Evolutionary conservation across 768 basidiomycete species (phyloP), one percentile per base, ranked within the genome.

Genomic region (Dioszegia aurantiaca): DNA sequence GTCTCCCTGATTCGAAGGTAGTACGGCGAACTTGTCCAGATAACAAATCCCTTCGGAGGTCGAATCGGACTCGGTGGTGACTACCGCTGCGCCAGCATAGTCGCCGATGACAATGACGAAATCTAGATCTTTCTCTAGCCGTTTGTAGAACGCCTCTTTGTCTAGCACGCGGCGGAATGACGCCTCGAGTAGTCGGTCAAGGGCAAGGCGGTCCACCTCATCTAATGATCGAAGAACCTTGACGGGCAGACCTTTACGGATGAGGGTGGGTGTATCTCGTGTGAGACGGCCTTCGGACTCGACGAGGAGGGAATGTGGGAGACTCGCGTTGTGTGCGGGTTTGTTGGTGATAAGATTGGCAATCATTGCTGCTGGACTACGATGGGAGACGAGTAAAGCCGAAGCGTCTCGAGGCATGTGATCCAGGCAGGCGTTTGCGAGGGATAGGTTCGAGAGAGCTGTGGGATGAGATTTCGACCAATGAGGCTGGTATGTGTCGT

Each of bases 281-380:
- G 90, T 92, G 52, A 97, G 82, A n/a, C 69, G 57, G 0, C 70
- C 70, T 48, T 70, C 70, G 19, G 62, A 63, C 67, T 86, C 87
- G 48, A 88, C 89, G 26, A 98, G 82, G 17, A 97, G 81, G 5
- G 94, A 90, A 67, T 95, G 91, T 43, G 95, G 93, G 31, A 99
- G 82, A 65, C 90, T 93, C 2, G 93, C 94, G 68, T 90, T 93
- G 59, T 94, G 85, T 8, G 90, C 91, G 2, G 95, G 95, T 72
- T 92, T 94, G 77, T 99, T 99, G 30, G 94, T 99, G 72, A 99
- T 93, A 26, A 99, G 83, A 77, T 98, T 98, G 44, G 85, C 94
- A 68, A 99, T 98, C 61, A 99, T 84, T 2, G 90, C 90, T 60
- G 89, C 90, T 0, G 92, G 89, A 1, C 92, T 94, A 48, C 92